Percentiles rank a stretch among this genome's conserved stretches.
Evolutionary conservation across 164 flowering plant genomes (phyloP).

Genomic region (Stephania yunnanensis): DNA sequence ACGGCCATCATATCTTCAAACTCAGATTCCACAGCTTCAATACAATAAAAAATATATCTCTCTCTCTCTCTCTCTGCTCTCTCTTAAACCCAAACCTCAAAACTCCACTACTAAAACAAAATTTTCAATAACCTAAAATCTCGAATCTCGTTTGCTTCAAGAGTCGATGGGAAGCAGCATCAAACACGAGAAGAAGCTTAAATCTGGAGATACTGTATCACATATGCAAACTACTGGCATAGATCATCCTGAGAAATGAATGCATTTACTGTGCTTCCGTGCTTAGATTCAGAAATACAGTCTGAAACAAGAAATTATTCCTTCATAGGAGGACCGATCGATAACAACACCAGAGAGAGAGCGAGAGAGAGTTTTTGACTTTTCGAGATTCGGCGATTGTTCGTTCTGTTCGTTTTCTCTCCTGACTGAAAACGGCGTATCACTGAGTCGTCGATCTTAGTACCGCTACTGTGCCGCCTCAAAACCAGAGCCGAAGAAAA

Average conservation of each 20-base stretch:
- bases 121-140: background rate
- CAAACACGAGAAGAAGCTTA: slow-evolving; percentile 29
- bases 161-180: slow-evolving; percentile 20
- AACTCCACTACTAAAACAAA: too few relatives aligned
- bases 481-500: background rate
- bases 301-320: background rate
- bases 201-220: slow-evolving; percentile 35
- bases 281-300: background rate
- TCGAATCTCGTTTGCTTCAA: background rate
- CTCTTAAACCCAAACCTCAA: background rate
- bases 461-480: background rate
- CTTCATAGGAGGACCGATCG: background rate
- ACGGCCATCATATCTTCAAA: slow-evolving; percentile 34
- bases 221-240: slow-evolving; percentile 1
- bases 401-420: background rate
- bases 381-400: slow-evolving; percentile 12
- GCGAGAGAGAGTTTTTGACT: background rate
- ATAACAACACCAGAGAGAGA: background rate
- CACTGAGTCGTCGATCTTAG: background rate
- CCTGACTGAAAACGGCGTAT: background rate
- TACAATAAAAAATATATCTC: too few relatives aligned
- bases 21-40: background rate
- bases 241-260: slow-evolving; percentile 12
- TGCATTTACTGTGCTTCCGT: background rate
- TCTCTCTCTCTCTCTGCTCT: too few relatives aligned